Conservation (phyloP, 305 asterid genomes). For the Withania somnifera region DNA sequence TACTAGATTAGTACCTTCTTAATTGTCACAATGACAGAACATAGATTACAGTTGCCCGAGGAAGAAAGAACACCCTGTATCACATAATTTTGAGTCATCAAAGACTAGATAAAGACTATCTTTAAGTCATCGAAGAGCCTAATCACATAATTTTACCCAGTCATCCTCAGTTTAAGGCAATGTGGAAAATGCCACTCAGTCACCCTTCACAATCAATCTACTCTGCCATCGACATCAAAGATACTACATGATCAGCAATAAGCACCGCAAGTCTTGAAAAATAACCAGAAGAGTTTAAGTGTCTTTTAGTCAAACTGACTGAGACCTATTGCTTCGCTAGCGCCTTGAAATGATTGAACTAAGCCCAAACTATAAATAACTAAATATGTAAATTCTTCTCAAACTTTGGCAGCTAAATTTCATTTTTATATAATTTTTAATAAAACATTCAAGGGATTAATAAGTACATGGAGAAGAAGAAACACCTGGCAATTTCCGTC, state of each 20-base stretch:
- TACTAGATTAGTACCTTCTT: too few relatives aligned
- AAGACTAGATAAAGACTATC: neutral
- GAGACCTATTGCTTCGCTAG: neutral
- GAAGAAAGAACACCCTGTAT: neutral
- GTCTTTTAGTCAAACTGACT: neutral
- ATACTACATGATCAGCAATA: neutral
- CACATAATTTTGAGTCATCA: neutral
- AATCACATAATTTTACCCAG: neutral
- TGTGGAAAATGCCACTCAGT: neutral
- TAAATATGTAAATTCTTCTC: neutral
- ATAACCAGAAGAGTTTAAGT: neutral
- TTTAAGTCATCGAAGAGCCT: neutral
- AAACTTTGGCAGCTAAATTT: neutral
- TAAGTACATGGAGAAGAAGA: neutral
- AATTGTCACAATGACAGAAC: neutral
- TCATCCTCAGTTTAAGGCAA: neutral
- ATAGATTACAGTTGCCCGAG: neutral
- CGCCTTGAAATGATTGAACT: neutral
- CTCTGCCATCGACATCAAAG: neutral
- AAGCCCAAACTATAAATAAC: neutral
- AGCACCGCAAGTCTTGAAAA: neutral
- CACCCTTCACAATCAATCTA: neutral
- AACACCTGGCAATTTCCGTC: slow-evolving; percentile 54
- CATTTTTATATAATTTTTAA: neutral
- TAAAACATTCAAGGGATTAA: neutral